Evolutionary conservation across 805 yeast genomes (phyloP).

Genomic region (Schizosaccharomyces octosporus): DNA sequence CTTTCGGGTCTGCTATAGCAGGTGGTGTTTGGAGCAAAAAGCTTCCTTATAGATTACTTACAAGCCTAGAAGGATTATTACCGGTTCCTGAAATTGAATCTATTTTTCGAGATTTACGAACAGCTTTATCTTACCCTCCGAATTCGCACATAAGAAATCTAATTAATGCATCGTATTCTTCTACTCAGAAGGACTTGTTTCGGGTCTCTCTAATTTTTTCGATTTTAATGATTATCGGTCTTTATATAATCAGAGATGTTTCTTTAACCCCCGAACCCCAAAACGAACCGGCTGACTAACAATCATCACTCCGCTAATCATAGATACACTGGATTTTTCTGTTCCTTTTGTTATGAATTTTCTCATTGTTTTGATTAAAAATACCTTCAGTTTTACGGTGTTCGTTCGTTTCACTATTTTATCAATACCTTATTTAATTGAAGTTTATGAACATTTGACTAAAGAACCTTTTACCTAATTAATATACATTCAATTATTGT

Average conservation of each 20-base stretch:
- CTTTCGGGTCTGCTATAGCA: conserved; percentile 31
- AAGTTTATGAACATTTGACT: neutral
- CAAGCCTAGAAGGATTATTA: neutral
- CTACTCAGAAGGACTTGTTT: neutral
- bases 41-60: neutral
- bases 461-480: neutral
- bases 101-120: neutral
- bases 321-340: neutral
- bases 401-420: neutral
- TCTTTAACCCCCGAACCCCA: neutral
- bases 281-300: neutral
- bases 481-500: neutral
- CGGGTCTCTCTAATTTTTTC: neutral
- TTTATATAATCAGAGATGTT: neutral
- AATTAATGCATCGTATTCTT: neutral
- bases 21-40: conserved; percentile 37
- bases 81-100: neutral
- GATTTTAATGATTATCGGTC: neutral
- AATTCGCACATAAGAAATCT: neutral
- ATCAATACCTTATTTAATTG: neutral
- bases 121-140: neutral
- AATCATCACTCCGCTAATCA: neutral
- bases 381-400: neutral
- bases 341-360: too few relatives aligned
- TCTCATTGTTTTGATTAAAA: too few relatives aligned